Evolutionary conservation across 495 filamentous ascomycete species (phyloP).

Genomic region (Xylona heveae): DNA sequence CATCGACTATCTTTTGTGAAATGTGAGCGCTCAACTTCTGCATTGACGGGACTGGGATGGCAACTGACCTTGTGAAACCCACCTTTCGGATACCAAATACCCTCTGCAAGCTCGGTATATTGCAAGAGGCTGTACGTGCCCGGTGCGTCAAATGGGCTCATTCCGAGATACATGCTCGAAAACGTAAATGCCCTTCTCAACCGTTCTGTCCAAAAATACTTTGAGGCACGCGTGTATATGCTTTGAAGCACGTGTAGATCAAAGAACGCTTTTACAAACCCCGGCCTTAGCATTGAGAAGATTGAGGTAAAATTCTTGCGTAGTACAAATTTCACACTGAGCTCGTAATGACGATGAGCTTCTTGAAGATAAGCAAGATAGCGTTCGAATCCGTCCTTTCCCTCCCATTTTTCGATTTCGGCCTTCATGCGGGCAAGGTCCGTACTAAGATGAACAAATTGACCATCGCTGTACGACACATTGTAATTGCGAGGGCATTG

Average conservation of each 20-base stretch:
- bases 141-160: slow-evolving; percentile 51
- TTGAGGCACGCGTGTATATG: slow-evolving; percentile 33
- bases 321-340: slow-evolving; percentile 36
- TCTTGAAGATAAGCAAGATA: slow-evolving; percentile 40
- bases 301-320: slow-evolving; percentile 36
- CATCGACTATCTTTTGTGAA: slow-evolving; percentile 19
- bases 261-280: slow-evolving; percentile 29
- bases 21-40: not conserved
- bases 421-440: slow-evolving; percentile 39
- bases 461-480: slow-evolving; percentile 42
- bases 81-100: slow-evolving; percentile 51
- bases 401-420: slow-evolving; percentile 46
- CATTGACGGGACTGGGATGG: not conserved
- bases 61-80: slow-evolving; percentile 35
- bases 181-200: slow-evolving; percentile 47
- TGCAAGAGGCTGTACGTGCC: slow-evolving; percentile 50
- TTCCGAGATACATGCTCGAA: slow-evolving; percentile 60
- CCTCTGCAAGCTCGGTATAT: slow-evolving; percentile 50
- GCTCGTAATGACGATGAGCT: slow-evolving; percentile 40
- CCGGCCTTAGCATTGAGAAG: slow-evolving; percentile 25
- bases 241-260: slow-evolving; percentile 41
- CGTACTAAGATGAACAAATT: slow-evolving; percentile 31
- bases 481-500: slow-evolving; percentile 55
- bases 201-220: slow-evolving; percentile 44
- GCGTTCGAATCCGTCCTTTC: slow-evolving; percentile 36